A percentile compares a stretch with the other conserved stretches of the same genome.
Conservation (phyloP, 805 yeast species). For the Spathaspora hagerdaliae region DNA sequence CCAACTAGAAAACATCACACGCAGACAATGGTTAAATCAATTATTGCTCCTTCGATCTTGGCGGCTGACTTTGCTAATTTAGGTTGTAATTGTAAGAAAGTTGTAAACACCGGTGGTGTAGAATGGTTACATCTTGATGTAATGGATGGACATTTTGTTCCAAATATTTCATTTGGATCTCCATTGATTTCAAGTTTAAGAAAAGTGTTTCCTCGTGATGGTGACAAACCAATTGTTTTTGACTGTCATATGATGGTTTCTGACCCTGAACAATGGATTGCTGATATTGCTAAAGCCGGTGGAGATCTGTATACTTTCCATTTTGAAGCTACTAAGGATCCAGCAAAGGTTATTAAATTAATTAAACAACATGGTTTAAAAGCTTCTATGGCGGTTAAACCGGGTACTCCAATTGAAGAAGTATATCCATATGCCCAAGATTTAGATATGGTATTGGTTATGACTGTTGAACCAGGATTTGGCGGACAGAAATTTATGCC, state of each 20-base stretch:
- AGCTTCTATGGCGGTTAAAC: conserved; percentile 93
- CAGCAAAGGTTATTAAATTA: conserved; percentile 64
- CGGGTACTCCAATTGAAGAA: conserved; percentile 84
- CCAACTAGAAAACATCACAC: too few relatives aligned
- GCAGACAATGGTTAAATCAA: conserved; percentile 56
- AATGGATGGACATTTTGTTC: conserved; percentile 99
- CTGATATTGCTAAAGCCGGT: conserved; percentile 86
- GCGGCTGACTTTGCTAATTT: conserved; percentile 89
- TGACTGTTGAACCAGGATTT: conserved; percentile 99
- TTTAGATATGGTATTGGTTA: conserved; percentile 91
- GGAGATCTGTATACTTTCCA: conserved; percentile 97
- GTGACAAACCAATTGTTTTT: conserved; percentile 51
- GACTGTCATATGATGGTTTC: conserved; percentile 99
- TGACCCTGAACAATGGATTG: conserved; percentile 90
- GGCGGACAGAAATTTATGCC: conserved; percentile 97
- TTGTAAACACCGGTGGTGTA: conserved; percentile 68
- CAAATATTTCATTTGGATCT: conserved; percentile 92
- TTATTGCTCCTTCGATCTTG: conserved; percentile 91
- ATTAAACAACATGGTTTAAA: conserved; percentile 81
- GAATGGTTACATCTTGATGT: conserved; percentile 98
- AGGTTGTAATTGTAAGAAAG: conserved; percentile 81
- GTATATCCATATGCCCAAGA: conserved; percentile 69
- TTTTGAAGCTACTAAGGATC: conserved; percentile 84
- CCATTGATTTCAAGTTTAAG: conserved; percentile 81
- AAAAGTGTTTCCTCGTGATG: conserved; percentile 66